Evolutionary conservation across 805 yeast genomes (phyloP).

Genomic region (Lachancea waltii): DNA sequence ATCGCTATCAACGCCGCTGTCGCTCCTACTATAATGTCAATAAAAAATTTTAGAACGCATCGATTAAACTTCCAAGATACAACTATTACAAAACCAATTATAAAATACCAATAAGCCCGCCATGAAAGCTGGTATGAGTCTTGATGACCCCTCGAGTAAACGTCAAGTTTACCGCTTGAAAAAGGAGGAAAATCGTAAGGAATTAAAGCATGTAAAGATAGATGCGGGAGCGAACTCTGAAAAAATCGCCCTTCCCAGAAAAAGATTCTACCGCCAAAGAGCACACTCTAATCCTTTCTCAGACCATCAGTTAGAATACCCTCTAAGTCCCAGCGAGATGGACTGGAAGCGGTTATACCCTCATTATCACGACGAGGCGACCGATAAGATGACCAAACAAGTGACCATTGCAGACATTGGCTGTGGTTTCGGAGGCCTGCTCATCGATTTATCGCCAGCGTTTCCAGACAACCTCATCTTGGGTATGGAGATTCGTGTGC

Average conservation of each 20-base stretch:
- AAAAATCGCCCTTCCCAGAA: constrained; percentile 58
- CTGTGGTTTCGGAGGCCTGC: constrained; percentile 93
- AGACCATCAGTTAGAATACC: constrained; percentile 89
- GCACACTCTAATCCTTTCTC: constrained; percentile 98
- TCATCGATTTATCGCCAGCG: constrained; percentile 69
- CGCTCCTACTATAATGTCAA: neutral
- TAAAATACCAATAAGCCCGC: neutral
- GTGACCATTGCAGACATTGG: constrained; percentile 95
- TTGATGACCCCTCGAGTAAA: constrained; percentile 19
- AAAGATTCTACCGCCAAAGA: constrained; percentile 88
- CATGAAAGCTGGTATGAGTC: constrained; percentile 9
- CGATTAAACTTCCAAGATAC: neutral
- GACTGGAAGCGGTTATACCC: constrained; percentile 82
- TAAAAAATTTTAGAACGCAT: no score
- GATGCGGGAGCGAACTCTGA: constrained; percentile 30
- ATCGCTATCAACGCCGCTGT: neutral
- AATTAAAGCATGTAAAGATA: constrained; percentile 41
- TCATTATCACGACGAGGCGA: constrained; percentile 38
- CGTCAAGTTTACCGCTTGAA: constrained; percentile 38
- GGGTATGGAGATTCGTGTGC: constrained; percentile 97
- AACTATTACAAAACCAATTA: neutral
- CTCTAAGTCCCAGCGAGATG: constrained; percentile 74
- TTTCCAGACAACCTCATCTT: constrained; percentile 70
- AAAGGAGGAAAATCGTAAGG: constrained; percentile 45
- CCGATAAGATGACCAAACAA: constrained; percentile 38